Base-by-base conservation (phyloP, 768 basidiomycete genomes). In the Hygrophorus russula region DNA sequence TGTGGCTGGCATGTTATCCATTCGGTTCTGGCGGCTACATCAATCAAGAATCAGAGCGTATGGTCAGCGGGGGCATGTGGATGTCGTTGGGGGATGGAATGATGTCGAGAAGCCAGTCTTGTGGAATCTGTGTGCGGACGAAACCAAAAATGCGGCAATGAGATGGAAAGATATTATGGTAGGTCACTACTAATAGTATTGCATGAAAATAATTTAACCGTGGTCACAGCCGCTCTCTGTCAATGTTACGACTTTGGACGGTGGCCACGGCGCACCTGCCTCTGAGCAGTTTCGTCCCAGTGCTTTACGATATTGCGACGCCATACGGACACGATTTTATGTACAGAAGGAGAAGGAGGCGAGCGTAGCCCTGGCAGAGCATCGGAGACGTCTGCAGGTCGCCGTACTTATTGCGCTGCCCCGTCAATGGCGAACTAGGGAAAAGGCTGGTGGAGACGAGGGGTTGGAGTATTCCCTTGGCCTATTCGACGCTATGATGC, bases 111-210 rank as follows among this genome's bases (percentile, higher is more conserved):
- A 44, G 38, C 75, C 75, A 0, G 47, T 55, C 40, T 48, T 76
- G 13, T 74, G 71, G 71, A 71, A 77, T 46, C 14, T 69, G 7
- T 66, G 68, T 62, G 42, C 36, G 19, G 48, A n/a, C n/a, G n/a
- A 36, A 39, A 39, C 46, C 20, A 36, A 51, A 30, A n/a, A 39
- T 28, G 18, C 15, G 50, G 28, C 44, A 40, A 11, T 27, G 37
- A 46, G 49, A 31, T 74, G 72, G 71, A 61, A 61, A 17, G 51
- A 55, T 36, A 57, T 71, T 4, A 64, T 62, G 61, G 74, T 74
- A 41, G 43, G 69, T 59, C 36, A 41, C 44, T 41, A 36, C 32
- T 29, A 20, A n/a, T 38, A 41, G 38, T 33, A n/a, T 28, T 30
- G 24, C 39, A 15, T 13, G 12, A 6, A 13, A 12, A 20, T 3